Evolutionary conservation across 345 rosid species (phyloP), one percentile per base, ranked within the genome.

Genomic region (Euclidium syriacum): DNA sequence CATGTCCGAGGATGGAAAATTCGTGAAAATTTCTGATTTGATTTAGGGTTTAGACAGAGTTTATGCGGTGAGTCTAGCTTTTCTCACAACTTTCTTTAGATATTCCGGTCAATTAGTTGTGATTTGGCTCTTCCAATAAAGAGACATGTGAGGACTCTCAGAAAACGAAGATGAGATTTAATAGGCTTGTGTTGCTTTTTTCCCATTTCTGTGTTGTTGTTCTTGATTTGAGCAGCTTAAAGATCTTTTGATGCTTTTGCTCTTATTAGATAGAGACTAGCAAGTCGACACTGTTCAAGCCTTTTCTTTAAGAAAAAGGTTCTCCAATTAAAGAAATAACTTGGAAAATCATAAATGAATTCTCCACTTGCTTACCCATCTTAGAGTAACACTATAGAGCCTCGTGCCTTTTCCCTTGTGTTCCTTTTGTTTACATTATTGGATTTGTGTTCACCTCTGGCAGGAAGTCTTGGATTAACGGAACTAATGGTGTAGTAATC

Each of bases 391-490:
- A 30, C 34, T 18, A 15, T 1, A 16, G 0, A 1, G n/a, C n/a
- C 7, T 40, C 7, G 46, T 40, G 8, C 19, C 17, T 12, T 39
- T 39, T 6, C 43, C 6, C 27, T 43, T 11, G 5, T 1, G 6
- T 43, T 46, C 52, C 3, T 46, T 6, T 17, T 5, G 4, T 22
- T 6, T 47, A 47, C 27, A 9, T 40, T 64, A 1, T 41, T 30
- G 15, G 4, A 8, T 16, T 14, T 64, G 30, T 56, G 49, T 62
- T 39, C 70, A 42, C 60, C 63, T 39, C 53, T 73, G 24, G 64
- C 78, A 88, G 96, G 96, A 80, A 75, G 55, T 78, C 77, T 29
- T 78, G 86, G 90, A 29, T 84, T 54, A 48, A 55, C 25, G 59
- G 58, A 7, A 15, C 62, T 74, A 70, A 61, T 71, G 76, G 78